These are phyloP conservation scores for Periglandula ipomoeae DNA, from an alignment of 2,329 filamentous ascomycete species.

Conservation along the genomic window DNA sequence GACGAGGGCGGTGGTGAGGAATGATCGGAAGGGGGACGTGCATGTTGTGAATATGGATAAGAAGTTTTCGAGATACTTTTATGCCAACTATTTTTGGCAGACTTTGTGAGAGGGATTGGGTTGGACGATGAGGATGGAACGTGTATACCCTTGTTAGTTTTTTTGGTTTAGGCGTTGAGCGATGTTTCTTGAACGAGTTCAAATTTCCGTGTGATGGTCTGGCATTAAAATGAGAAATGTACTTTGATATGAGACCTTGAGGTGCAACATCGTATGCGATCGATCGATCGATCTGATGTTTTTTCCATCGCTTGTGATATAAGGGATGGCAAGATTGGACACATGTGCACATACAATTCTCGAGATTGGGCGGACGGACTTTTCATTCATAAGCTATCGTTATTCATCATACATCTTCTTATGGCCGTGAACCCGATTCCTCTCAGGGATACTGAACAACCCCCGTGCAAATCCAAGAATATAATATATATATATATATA, in stretches of 20 bases:
- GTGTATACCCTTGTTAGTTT: neutral
- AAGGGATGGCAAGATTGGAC: too few species aligned
- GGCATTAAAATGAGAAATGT: too few species aligned
- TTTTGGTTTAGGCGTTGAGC: too few species aligned
- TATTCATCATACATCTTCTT: neutral
- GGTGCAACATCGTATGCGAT: too few species aligned
- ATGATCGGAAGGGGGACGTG: constrained; percentile 80
- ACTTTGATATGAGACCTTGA: too few species aligned
- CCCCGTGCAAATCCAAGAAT: neutral
- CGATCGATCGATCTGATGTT: too few species aligned
- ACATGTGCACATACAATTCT: too few species aligned
- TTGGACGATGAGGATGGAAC: too few species aligned
- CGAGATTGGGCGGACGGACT: neutral
- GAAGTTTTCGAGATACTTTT: constrained; percentile 85
- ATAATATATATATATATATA: too few species aligned
- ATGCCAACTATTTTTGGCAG: constrained; percentile 94
- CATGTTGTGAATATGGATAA: constrained; percentile 91
- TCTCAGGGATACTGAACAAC: neutral
- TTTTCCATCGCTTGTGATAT: too few species aligned
- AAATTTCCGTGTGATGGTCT: too few species aligned
- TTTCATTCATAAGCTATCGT: neutral
- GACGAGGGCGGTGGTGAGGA: constrained; percentile 75
- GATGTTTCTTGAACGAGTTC: neutral
- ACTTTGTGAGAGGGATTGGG: constrained; percentile 48
- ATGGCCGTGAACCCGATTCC: neutral